Conservation (phyloP, 352 stramenopile genomes). For the Pythium sp. region DNA sequence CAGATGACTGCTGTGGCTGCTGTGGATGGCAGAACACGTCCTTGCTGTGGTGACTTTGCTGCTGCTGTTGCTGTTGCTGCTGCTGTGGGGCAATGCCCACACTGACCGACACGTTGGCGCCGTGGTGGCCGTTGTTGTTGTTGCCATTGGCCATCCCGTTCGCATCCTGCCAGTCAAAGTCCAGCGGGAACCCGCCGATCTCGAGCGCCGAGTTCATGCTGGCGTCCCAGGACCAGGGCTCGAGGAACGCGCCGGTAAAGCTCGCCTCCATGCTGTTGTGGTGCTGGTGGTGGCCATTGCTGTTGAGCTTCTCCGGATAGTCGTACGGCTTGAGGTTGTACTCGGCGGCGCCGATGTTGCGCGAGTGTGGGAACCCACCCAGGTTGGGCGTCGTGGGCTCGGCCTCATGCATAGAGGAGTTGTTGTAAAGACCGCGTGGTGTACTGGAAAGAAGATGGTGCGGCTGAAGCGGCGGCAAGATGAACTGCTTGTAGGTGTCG, state of each 20-base stretch:
- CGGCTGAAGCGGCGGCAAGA: constrained; percentile 43
- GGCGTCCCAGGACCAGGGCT: constrained; percentile 63
- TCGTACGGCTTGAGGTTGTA: constrained; percentile 35
- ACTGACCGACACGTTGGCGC: constrained; percentile 19
- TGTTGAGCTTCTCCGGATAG: constrained; percentile 16
- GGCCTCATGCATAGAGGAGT: constrained; percentile 11
- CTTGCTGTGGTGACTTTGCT: constrained; percentile 29
- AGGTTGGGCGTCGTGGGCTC: constrained; percentile 17
- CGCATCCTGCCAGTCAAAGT: constrained; percentile 52
- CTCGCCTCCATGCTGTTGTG: constrained; percentile 28
- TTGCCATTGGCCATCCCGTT: constrained; percentile 18
- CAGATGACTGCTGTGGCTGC: constrained; percentile 35
- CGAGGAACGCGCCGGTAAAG: constrained; percentile 48
- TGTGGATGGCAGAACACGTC: constrained; percentile 33
- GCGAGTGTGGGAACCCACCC: constrained; percentile 33
- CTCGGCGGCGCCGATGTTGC: constrained; percentile 8
- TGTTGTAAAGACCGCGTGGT: constrained; percentile 17
- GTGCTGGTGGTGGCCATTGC: constrained; percentile 12
- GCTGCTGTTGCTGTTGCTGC: constrained; percentile 18
- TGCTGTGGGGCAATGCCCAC: constrained; percentile 13
- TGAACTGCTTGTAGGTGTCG: constrained; percentile 43
- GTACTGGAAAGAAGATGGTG: constrained; percentile 37
- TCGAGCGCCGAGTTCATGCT: constrained; percentile 49
- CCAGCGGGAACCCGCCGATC: constrained; percentile 36
- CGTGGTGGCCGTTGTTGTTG: constrained; percentile 11